Conservation (phyloP, 2,329 filamentous ascomycete species). For the Didymella segeticola region DNA sequence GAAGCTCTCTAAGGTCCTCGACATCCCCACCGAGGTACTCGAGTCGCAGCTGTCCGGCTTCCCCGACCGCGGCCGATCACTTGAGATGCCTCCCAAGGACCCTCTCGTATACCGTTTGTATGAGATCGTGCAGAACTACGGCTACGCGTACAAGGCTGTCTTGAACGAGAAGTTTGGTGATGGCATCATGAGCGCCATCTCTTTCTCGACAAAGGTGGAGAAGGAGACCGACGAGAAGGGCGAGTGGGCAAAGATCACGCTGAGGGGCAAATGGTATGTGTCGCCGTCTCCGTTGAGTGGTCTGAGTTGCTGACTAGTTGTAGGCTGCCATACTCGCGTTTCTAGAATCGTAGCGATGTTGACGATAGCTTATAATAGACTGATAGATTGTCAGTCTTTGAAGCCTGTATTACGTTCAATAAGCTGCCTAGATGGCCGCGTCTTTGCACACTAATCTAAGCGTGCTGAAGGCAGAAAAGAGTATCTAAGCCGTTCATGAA, state of each 20-base stretch:
- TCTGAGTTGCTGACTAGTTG: slow-evolving; percentile 18
- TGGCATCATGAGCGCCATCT: slow-evolving; percentile 96
- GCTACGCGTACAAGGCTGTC: slow-evolving; percentile 93
- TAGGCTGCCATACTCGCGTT: slow-evolving; percentile 59
- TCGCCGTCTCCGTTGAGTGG: not conserved
- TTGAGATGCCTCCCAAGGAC: slow-evolving; percentile 84
- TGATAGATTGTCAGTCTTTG: too few species aligned
- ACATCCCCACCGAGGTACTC: slow-evolving; percentile 64
- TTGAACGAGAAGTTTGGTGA: slow-evolving; percentile 84
- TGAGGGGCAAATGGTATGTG: slow-evolving; percentile 80
- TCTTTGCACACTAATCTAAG: too few species aligned
- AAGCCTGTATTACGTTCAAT: too few species aligned
- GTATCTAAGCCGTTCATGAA: too few species aligned
- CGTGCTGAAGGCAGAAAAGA: too few species aligned
- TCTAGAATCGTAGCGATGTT: slow-evolving; percentile 38
- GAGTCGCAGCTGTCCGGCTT: slow-evolving; percentile 71
- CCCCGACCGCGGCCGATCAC: slow-evolving; percentile 78
- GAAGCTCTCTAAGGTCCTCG: slow-evolving; percentile 71
- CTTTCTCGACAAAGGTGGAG: slow-evolving; percentile 88
- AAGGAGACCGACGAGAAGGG: slow-evolving; percentile 90
- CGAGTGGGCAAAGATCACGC: slow-evolving; percentile 83
- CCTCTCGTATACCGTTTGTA: slow-evolving; percentile 89
- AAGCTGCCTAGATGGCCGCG: too few species aligned
- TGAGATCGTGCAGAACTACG: slow-evolving; percentile 96
- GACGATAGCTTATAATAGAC: not conserved